Percentiles rank a stretch among this genome's conserved stretches.
Conservation (phyloP, 2,329 filamentous ascomycete species). For the Colletotrichum shisoi region DNA sequence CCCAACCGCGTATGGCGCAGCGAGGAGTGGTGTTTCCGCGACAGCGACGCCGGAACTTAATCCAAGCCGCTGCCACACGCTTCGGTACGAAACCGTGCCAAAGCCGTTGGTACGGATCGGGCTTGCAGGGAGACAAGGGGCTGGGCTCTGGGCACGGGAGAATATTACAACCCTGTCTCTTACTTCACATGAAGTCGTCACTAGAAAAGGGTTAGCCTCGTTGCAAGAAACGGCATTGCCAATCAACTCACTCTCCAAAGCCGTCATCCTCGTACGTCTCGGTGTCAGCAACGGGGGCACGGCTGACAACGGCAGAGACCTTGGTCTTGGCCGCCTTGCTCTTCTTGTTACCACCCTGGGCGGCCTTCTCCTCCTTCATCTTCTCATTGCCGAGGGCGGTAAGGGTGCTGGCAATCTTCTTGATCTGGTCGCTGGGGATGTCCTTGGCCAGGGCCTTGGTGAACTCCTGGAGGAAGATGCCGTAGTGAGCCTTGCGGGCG, state of each 20-base stretch:
- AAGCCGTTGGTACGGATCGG: conserved; percentile 19
- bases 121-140: conserved; percentile 13
- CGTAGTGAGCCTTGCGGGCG: conserved; percentile 88
- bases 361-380: conserved; percentile 96
- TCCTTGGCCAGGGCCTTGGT: conserved; percentile 86
- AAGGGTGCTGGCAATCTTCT: conserved; percentile 88
- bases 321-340: conserved; percentile 96
- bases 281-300: conserved; percentile 72
- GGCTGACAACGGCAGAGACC: conserved; percentile 75
- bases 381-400: conserved; percentile 97
- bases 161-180: conserved; percentile 36
- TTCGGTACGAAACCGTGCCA: conserved; percentile 26
- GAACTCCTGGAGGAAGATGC: conserved; percentile 90
- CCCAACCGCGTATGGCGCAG: conserved; percentile 16
- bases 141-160: conserved; percentile 27
- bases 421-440: conserved; percentile 89
- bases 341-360: conserved; percentile 96
- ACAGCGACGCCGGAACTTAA: conserved; percentile 5
- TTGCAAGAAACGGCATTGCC: not conserved
- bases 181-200: conserved; percentile 75
- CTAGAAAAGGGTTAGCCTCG: conserved; percentile 51
- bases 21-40: conserved; percentile 8
- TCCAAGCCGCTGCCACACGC: conserved; percentile 14
- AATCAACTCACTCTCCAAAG: conserved; percentile 78
- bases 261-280: conserved; percentile 78